These are phyloP conservation scores for Primulina eburnea DNA, from an alignment of 257 asterid genomes.

Conservation along the genomic window DNA sequence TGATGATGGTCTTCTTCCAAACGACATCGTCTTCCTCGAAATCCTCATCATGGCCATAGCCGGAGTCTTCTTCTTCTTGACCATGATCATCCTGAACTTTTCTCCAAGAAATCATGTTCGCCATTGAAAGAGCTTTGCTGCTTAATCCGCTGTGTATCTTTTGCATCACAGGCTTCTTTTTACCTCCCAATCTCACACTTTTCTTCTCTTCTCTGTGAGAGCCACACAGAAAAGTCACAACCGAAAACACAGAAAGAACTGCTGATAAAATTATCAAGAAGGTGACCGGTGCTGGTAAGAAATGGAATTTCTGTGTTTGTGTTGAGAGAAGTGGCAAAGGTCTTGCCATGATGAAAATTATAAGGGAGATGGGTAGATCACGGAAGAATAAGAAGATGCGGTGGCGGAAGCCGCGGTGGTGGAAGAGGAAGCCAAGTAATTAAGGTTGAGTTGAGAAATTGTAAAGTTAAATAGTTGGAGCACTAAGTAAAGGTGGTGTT, in stretches of 20 bases:
- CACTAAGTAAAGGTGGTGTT: neutral
- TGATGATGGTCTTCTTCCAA: constrained; percentile 78
- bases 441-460: neutral
- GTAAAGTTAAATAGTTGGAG: neutral
- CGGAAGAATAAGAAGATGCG: neutral
- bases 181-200: constrained; percentile 45
- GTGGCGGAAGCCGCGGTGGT: neutral
- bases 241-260: constrained; percentile 30
- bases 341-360: constrained; percentile 33
- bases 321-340: constrained; percentile 6
- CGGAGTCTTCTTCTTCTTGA: constrained; percentile 15
- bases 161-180: constrained; percentile 22
- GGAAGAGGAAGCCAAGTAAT: neutral
- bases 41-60: constrained; percentile 2
- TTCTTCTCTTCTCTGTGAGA: constrained; percentile 28
- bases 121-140: constrained; percentile 51
- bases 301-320: constrained; percentile 13
- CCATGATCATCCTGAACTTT: constrained; percentile 37
- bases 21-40: constrained; percentile 28
- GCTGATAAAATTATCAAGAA: constrained; percentile 26
- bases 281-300: constrained; percentile 27
- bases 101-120: constrained; percentile 65
- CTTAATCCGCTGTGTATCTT: constrained; percentile 50
- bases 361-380: neutral
- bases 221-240: constrained; percentile 44